Evolutionary conservation across 495 filamentous ascomycete genomes (phyloP), one percentile per base, ranked within the genome.

Genomic region (Filosporella fistucella): DNA sequence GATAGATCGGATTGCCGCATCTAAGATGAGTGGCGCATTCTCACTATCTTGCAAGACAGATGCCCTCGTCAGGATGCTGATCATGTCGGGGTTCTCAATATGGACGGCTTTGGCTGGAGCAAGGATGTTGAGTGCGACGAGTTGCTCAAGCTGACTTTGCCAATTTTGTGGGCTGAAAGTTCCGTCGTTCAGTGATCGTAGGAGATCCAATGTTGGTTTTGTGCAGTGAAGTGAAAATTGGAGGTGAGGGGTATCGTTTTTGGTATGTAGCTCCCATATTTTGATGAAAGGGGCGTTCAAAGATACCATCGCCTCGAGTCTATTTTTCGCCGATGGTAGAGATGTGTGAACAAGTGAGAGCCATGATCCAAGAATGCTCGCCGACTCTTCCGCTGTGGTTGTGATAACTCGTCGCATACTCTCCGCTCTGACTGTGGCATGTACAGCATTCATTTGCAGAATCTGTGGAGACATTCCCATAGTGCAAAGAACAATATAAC

Each of bases 61-160:
- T 8, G 68, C 56, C 41, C 61, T 45, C 24, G 63, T 67, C 44
- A 62, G n/a, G 48, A 67, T 56, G 60, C 74, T 33, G 71, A 66
- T 57, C 80, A 85, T 29, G 13, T 45, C 46, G 6, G 23, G 2
- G 25, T 59, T 40, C 11, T 21, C 42, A 5, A 30, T n/a, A 11
- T 45, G 40, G 2, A 68, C 66, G 3, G 70, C 61, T 40, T 80
- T 80, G 24, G 81, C 77, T 3, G 87, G 88, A 2, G 83, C 64
- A 16, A 94, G 71, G 24, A 94, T 69, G 66, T 89, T 82, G 22
- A 75, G 72, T n/a, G 78, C 75, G 42, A 90, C 57, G 16, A 89
- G 68, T 1, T 73, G 72, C 47, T 87, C 81, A 3, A 94, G 58
- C 37, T 69, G 57, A 40, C 53, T 42, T 24, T 54, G 29, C 70